phyloP scores from a whole-genome alignment of 78 protist species.

The Dictyostelium firmibasis region DNA sequence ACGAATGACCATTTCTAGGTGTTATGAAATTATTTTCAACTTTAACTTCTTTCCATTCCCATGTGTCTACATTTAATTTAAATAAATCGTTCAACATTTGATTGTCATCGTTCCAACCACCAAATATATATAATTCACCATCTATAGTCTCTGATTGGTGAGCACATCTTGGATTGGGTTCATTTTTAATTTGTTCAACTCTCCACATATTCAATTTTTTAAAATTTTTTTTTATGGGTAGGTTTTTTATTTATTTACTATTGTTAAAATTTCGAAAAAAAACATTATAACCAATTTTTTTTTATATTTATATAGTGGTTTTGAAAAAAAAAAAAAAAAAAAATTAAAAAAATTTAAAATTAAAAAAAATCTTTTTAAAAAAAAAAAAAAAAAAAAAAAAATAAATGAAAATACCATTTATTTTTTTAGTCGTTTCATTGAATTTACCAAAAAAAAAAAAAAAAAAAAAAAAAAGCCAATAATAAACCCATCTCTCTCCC shows the following conservation, averaged over 20 bases:
- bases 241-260: neutral
- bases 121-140: constrained; percentile 60
- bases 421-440: neutral
- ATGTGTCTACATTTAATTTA: constrained; percentile 34
- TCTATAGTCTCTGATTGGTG: constrained; percentile 49
- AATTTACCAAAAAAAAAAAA: neutral
- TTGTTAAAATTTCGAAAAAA: neutral
- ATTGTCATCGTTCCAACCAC: constrained; percentile 78
- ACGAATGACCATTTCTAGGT: constrained; percentile 69
- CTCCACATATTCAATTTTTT: constrained; percentile 52
- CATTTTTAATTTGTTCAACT: constrained; percentile 44
- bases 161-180: constrained; percentile 70
- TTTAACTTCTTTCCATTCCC: constrained; percentile 60
- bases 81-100: constrained; percentile 59
- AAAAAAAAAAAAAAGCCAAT: neutral
- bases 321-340: neutral
- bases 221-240: neutral
- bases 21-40: neutral
- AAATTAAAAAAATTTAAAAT: neutral
- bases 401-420: neutral
- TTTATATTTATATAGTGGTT: neutral
- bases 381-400: neutral
- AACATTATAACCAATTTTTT: neutral
- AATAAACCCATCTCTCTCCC: neutral
- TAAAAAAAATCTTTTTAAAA: neutral